A percentile compares a stretch with the other conserved stretches of the same genome.
Conservation (phyloP, 192 early-diverging fungal species). For the Glomus cerebriforme region DNA sequence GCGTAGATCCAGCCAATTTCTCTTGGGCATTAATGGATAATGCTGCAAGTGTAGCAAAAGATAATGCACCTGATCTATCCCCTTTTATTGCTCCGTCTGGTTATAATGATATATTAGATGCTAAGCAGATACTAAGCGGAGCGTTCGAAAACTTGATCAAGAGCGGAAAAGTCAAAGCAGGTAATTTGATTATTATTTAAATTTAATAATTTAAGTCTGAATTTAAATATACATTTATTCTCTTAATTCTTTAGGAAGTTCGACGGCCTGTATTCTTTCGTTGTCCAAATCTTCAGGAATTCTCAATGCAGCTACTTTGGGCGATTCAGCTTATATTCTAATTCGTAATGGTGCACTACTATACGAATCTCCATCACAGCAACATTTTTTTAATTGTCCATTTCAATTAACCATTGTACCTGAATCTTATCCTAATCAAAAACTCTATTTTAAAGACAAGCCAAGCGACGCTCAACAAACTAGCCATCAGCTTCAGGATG, state of each 20-base stretch:
- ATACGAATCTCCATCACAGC: slow-evolving; percentile 60
- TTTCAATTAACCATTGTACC: slow-evolving; percentile 62
- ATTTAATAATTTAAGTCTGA: slow-evolving; percentile 9
- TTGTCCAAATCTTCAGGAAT: slow-evolving; percentile 57
- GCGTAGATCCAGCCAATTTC: slow-evolving; percentile 53
- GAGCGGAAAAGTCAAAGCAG: slow-evolving; percentile 56
- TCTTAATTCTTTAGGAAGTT: slow-evolving; percentile 42
- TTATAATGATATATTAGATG: slow-evolving; percentile 39
- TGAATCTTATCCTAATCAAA: slow-evolving; percentile 53
- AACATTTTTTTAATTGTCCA: slow-evolving; percentile 67
- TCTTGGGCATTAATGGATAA: slow-evolving; percentile 66
- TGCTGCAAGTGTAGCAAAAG: slow-evolving; percentile 52
- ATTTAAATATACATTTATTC: neutral
- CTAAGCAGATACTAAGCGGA: slow-evolving; percentile 53
- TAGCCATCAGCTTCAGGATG: slow-evolving; percentile 53
- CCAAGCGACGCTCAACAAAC: slow-evolving; percentile 59
- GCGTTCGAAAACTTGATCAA: slow-evolving; percentile 52
- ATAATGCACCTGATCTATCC: slow-evolving; percentile 23
- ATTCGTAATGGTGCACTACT: slow-evolving; percentile 56
- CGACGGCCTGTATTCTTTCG: slow-evolving; percentile 60
- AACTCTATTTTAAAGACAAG: slow-evolving; percentile 51
- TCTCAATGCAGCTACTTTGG: slow-evolving; percentile 55
- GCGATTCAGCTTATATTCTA: slow-evolving; percentile 58
- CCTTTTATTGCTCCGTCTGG: slow-evolving; percentile 11
- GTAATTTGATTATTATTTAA: slow-evolving; percentile 27